Base-by-base conservation (phyloP, 345 rosid genomes). In the Turritis glabra region DNA sequence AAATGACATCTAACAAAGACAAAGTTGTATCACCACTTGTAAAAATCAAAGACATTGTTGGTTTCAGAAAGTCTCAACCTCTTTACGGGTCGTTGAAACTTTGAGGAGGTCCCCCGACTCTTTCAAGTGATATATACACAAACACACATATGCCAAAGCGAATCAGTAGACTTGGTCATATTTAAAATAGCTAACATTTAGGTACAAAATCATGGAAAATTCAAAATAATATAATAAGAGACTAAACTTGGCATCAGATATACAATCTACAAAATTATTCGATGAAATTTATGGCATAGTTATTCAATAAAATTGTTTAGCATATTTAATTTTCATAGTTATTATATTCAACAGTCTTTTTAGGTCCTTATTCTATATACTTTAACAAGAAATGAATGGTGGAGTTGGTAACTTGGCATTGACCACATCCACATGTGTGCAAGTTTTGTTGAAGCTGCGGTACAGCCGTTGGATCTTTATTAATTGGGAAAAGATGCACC, bases 51-150 rank as follows among this genome's bases (percentile, higher is more conserved):
- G 91, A 91, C 41, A 82, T 91, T 62, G 82, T 87, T 46, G 41
- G 85, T 71, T 94, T 94, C 83, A 84, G 82, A 80, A 90, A 90
- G 69, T 88, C 96, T 8, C 93, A 69, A n/a, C 81, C 97, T 69
- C 97, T 91, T 44, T 88, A 91, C 41, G 90, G 89, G 37, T 90
- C 98, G 32, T 82, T 87, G 71, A 85, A 87, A 82, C 70, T 83
- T 73, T 83, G 58, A 69, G 3, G 48, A 41, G 27, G 17, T 73
- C 11, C 15, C n/a, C 19, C 38, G 22, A 21, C 35, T 38, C 23
- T 61, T 17, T 43, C 17, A 17, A 17, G 32, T 1, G 18, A 44
- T 11, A 12, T 61, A 53, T 12, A 51, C n/a, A n/a, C 43, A 62
- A 72, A 29, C 22, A 61, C 55, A 5, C 12, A 46, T 15, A 40